Percentiles rank a stretch among this genome's conserved stretches.
phyloP scores from a whole-genome alignment of 2,329 filamentous ascomycete species.

The Colletotrichum paranaense region DNA sequence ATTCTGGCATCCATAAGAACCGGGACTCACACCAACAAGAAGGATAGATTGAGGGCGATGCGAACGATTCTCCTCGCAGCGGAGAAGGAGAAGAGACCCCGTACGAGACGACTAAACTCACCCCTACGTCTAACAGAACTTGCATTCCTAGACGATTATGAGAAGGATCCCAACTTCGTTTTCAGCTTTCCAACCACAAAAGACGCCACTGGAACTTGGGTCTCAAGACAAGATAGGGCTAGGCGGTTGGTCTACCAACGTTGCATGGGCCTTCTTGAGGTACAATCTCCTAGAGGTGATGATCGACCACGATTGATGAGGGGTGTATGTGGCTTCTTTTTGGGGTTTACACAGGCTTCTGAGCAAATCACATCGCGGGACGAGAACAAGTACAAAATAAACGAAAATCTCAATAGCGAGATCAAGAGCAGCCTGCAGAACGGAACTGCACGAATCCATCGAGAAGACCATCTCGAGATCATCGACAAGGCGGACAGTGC shows the following conservation, averaged over 20 bases:
- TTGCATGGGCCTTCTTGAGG: slow-evolving; percentile 5
- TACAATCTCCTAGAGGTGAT: fast-evolving
- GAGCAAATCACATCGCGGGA: background rate
- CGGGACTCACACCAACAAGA: background rate
- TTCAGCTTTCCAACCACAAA: background rate
- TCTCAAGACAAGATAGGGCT: background rate
- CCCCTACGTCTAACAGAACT: background rate
- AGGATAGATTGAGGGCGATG: background rate
- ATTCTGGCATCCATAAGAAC: background rate
- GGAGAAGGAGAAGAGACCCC: no score
- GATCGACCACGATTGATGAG: background rate
- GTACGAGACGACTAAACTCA: no score
- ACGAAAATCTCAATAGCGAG: background rate
- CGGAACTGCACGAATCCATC: background rate
- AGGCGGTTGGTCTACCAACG: background rate
- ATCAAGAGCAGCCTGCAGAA: background rate
- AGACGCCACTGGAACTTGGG: background rate
- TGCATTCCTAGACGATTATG: background rate
- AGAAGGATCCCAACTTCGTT: background rate
- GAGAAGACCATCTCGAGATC: fast-evolving
- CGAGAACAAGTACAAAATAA: background rate
- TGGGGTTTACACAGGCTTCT: fast-evolving
- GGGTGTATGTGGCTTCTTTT: background rate
- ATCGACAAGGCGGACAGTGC: background rate
- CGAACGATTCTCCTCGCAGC: background rate